Percentiles rank a stretch among this genome's conserved stretches.
phyloP scores from a whole-genome alignment of 352 stramenopile species.

The Pythium utonaiense region DNA sequence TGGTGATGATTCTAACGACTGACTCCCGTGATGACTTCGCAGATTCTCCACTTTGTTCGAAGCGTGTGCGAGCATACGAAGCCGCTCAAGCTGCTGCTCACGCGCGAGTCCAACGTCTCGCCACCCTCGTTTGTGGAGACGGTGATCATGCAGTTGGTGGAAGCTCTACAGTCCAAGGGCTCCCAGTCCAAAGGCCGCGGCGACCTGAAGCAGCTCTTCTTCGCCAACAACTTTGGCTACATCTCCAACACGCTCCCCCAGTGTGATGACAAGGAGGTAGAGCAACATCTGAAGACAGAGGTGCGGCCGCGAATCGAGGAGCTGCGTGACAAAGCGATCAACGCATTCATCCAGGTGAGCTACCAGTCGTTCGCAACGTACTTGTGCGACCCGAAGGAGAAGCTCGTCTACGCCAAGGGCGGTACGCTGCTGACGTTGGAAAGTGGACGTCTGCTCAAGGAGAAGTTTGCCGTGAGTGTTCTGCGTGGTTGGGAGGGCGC shows the following conservation, averaged over 20 bases:
- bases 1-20: neutral
- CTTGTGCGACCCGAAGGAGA: slow-evolving; percentile 76
- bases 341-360: slow-evolving; percentile 80
- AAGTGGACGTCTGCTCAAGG: slow-evolving; percentile 89
- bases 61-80: slow-evolving; percentile 68
- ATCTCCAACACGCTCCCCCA: slow-evolving; percentile 75
- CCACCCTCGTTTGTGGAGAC: slow-evolving; percentile 57
- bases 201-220: slow-evolving; percentile 83
- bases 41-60: slow-evolving; percentile 76
- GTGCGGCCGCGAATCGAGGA: slow-evolving; percentile 83
- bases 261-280: slow-evolving; percentile 50
- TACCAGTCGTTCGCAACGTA: slow-evolving; percentile 60
- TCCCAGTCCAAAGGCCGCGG: slow-evolving; percentile 48
- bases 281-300: slow-evolving; percentile 45
- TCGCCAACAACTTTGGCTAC: slow-evolving; percentile 93
- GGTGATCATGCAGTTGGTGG: slow-evolving; percentile 63
- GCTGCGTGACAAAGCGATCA: slow-evolving; percentile 82
- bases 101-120: slow-evolving; percentile 48
- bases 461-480: slow-evolving; percentile 79
- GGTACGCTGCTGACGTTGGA: slow-evolving; percentile 85
- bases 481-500: neutral
- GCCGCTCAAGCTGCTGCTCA: slow-evolving; percentile 51
- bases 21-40: slow-evolving; percentile 3
- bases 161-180: slow-evolving; percentile 49
- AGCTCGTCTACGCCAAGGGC: slow-evolving; percentile 84